phyloP scores from a whole-genome alignment of 2,329 filamentous ascomycete genomes.

The Penicillium sp. region DNA sequence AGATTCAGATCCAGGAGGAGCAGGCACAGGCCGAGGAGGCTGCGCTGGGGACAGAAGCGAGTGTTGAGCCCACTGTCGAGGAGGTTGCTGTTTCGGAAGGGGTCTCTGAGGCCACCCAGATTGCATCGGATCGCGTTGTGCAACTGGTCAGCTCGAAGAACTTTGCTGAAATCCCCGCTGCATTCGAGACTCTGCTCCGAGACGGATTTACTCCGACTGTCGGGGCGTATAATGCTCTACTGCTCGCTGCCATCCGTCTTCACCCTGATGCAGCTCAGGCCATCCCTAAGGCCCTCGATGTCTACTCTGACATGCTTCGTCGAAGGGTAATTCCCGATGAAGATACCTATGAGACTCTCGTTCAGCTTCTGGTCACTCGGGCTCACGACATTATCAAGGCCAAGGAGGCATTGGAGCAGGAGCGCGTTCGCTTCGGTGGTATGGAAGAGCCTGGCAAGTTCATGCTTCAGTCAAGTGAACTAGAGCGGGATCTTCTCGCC shows the following conservation, averaged over 20 bases:
- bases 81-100: constrained; percentile 33
- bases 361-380: constrained; percentile 69
- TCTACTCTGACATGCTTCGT: constrained; percentile 92
- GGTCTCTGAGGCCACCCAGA: constrained; percentile 53
- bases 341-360: constrained; percentile 78
- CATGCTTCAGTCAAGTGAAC: constrained; percentile 77
- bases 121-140: constrained; percentile 69
- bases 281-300: constrained; percentile 81
- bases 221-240: constrained; percentile 81
- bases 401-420: constrained; percentile 67
- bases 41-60: constrained; percentile 25
- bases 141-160: constrained; percentile 62
- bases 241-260: constrained; percentile 74
- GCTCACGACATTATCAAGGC: constrained; percentile 68
- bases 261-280: constrained; percentile 71
- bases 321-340: constrained; percentile 72
- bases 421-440: constrained; percentile 72
- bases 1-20: constrained; percentile 57
- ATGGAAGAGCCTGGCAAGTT: constrained; percentile 77
- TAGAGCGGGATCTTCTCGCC: constrained; percentile 73
- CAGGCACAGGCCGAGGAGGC: constrained; percentile 38
- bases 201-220: constrained; percentile 72
- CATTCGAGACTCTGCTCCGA: constrained; percentile 83
- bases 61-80: constrained; percentile 23
- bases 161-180: constrained; percentile 77